Evolutionary conservation across 176 grass and related monocot species (phyloP).

Genomic region (Triticum urartu): DNA sequence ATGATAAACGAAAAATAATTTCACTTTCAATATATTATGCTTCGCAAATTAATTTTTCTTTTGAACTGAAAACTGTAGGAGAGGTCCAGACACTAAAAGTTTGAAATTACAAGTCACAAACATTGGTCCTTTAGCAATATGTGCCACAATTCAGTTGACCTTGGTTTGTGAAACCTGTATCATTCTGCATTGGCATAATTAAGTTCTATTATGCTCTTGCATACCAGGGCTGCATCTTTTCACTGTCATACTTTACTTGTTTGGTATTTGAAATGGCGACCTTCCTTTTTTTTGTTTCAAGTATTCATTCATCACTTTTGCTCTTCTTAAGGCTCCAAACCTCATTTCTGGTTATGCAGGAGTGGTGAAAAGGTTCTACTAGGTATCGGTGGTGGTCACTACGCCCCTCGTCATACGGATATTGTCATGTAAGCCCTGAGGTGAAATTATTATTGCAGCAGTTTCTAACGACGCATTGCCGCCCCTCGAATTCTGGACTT

Average conservation of each 20-base stretch:
- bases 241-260: background rate
- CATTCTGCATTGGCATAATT: background rate
- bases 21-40: background rate
- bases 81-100: background rate
- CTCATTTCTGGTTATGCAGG: conserved; percentile 46
- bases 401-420: conserved; percentile 90
- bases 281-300: conserved; percentile 5
- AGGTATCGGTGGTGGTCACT: conserved; percentile 93
- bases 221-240: background rate
- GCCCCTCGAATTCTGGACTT: background rate
- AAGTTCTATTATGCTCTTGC: background rate
- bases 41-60: background rate
- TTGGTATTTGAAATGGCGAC: background rate
- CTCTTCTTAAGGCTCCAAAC: background rate
- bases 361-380: conserved; percentile 71
- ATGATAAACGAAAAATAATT: background rate
- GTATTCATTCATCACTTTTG: background rate
- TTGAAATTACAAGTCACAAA: conserved; percentile 1
- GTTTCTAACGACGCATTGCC: background rate
- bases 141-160: background rate
- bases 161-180: background rate
- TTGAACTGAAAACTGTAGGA: background rate
- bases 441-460: conserved; percentile 11
- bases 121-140: background rate
- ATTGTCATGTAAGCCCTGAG: conserved; percentile 58